A percentile compares a stretch with the other conserved stretches of the same genome.
Evolutionary conservation across 2,329 filamentous ascomycete genomes (phyloP).

Genomic region (Calonectria hongkongensis): DNA sequence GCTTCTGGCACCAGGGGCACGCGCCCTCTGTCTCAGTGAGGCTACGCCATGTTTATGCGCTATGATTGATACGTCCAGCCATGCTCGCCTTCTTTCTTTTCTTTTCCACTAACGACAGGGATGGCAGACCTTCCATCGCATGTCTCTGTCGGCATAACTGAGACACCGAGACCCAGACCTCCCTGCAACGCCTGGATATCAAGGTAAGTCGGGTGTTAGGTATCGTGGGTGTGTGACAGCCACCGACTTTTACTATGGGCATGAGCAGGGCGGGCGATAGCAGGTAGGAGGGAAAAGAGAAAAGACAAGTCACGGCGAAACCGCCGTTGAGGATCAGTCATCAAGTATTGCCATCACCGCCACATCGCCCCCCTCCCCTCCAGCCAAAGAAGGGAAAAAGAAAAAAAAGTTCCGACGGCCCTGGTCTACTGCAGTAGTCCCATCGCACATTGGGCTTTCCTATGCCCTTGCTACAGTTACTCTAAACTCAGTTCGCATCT

Average conservation of each 20-base stretch:
- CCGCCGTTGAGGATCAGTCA: slow-evolving; percentile 14
- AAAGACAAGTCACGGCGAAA: slow-evolving; percentile 7
- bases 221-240: slow-evolving; percentile 18
- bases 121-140: neutral
- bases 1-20: slow-evolving; percentile 7
- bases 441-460: neutral
- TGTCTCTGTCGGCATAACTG: slow-evolving; percentile 8
- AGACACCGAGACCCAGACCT: slow-evolving; percentile 12
- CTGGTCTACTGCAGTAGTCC: slow-evolving; percentile 19
- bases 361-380: slow-evolving; percentile 24
- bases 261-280: slow-evolving; percentile 5
- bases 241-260: slow-evolving; percentile 3
- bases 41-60: slow-evolving; percentile 18
- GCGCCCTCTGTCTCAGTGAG: neutral
- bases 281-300: neutral
- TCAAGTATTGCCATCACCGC: slow-evolving; percentile 29
- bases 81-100: neutral
- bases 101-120: slow-evolving; percentile 6
- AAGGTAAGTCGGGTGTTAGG: slow-evolving; percentile 22
- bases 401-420: slow-evolving; percentile 16
- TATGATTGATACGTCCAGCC: neutral
- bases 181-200: slow-evolving; percentile 24
- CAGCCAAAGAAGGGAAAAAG: neutral
- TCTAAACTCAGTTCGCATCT: slow-evolving; percentile 2
- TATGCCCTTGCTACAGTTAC: slow-evolving; percentile 18